These are phyloP conservation scores for Grifola frondosa DNA, from an alignment of 1,284 basidiomycete genomes.

Conservation along the genomic window DNA sequence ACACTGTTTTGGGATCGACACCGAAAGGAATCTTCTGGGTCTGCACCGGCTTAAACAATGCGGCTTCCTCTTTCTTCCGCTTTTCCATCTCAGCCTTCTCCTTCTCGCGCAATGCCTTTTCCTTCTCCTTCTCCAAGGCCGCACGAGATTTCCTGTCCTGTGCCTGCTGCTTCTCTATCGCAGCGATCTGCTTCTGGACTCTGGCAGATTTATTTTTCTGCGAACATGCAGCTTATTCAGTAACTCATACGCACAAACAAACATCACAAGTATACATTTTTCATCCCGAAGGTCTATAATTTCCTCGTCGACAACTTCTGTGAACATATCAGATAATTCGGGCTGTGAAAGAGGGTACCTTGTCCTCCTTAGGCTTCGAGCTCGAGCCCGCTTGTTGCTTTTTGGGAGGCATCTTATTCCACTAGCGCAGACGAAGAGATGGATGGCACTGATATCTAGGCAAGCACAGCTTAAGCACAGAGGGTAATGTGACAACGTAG, in stretches of 20 bases:
- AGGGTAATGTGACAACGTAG: no score
- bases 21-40: conserved; percentile 92
- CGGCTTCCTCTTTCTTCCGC: conserved; percentile 84
- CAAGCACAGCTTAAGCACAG: no score
- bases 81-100: conserved; percentile 81
- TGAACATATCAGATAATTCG: conserved; percentile 9
- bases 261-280: conserved; percentile 69
- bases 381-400: conserved; percentile 48
- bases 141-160: conserved; percentile 78
- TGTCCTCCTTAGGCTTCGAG: conserved; percentile 73
- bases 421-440: no score
- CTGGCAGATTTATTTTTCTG: conserved; percentile 95
- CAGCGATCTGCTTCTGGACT: conserved; percentile 83
- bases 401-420: conserved; percentile 82
- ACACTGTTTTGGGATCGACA: conserved; percentile 89
- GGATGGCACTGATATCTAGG: no score
- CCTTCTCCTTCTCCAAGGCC: conserved; percentile 79
- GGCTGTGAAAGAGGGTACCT: conserved; percentile 46
- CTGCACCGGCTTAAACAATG: conserved; percentile 76
- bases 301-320: conserved; percentile 32
- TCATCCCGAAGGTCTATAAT: conserved; percentile 85
- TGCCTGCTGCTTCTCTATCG: conserved; percentile 75
- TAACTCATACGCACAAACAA: conserved; percentile 3
- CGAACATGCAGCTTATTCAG: conserved; percentile 7
- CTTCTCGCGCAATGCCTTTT: conserved; percentile 71